These are phyloP conservation scores for Mesembryanthemum crystallinum DNA, from an alignment of 148 eudicot genomes.

Conservation along the genomic window DNA sequence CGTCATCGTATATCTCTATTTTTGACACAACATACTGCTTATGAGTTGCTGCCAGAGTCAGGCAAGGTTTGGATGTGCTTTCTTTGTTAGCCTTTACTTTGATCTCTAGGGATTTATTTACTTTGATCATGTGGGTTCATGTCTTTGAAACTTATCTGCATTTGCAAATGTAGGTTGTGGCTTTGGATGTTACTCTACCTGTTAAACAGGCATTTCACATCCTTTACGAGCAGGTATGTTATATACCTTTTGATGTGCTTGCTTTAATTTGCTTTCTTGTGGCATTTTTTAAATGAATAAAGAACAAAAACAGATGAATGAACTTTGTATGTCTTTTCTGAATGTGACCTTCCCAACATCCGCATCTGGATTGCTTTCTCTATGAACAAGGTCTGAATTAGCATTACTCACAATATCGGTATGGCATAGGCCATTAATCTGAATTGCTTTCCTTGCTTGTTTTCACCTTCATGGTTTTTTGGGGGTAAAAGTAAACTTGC, in stretches of 20 bases:
- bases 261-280: not conserved
- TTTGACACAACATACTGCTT: conserved; percentile 73
- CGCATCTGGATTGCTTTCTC: not conserved
- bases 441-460: not conserved
- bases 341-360: conserved; percentile 4
- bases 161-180: conserved; percentile 58
- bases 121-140: not conserved
- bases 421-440: not conserved
- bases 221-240: conserved; percentile 84
- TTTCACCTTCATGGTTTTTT: not conserved
- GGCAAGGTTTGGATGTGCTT: conserved; percentile 64
- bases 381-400: not conserved
- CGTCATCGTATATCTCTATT: conserved; percentile 75
- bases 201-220: conserved; percentile 96
- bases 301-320: not conserved
- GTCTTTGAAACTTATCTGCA: conserved; percentile 16
- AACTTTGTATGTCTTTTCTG: not conserved
- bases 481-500: no score
- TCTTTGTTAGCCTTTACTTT: not conserved
- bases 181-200: conserved; percentile 78
- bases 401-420: not conserved
- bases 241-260: conserved; percentile 4
- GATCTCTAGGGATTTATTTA: not conserved
- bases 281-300: not conserved
- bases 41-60: conserved; percentile 94